These are phyloP conservation scores for Solanum pimpinellifolium DNA, from an alignment of 257 asterid species.

Conservation along the genomic window DNA sequence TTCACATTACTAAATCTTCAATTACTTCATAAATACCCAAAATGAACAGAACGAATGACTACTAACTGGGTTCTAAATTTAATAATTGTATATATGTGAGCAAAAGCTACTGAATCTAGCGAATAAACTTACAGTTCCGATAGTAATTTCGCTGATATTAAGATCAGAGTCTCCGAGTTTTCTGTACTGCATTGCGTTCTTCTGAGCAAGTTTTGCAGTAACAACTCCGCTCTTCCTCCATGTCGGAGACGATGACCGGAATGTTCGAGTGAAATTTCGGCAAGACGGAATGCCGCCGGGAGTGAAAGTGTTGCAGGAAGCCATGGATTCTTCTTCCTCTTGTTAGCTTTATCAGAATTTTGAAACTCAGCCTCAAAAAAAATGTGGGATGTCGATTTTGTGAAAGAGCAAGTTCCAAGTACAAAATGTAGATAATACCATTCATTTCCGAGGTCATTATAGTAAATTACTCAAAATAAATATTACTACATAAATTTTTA, in stretches of 20 bases:
- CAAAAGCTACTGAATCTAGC: not conserved
- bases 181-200: conserved; percentile 40
- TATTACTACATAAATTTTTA: not conserved
- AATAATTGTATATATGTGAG: not conserved
- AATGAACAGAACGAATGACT: not conserved
- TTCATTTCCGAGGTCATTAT: not conserved
- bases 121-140: conserved; percentile 61
- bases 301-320: not conserved
- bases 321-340: not conserved
- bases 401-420: not conserved
- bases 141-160: conserved; percentile 68
- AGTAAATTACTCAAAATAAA: not conserved
- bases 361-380: not conserved
- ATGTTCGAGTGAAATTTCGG: not conserved
- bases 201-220: conserved; percentile 10
- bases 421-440: not conserved
- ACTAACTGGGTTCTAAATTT: not conserved
- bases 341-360: not conserved
- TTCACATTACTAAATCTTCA: not conserved
- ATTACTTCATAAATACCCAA: not conserved
- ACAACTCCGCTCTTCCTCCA: not conserved
- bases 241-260: not conserved
- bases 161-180: conserved; percentile 91
- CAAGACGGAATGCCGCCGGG: not conserved
- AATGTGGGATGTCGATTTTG: not conserved